Base-by-base conservation (phyloP, 2,329 filamentous ascomycete species). In the Beauveria sp. region DNA sequence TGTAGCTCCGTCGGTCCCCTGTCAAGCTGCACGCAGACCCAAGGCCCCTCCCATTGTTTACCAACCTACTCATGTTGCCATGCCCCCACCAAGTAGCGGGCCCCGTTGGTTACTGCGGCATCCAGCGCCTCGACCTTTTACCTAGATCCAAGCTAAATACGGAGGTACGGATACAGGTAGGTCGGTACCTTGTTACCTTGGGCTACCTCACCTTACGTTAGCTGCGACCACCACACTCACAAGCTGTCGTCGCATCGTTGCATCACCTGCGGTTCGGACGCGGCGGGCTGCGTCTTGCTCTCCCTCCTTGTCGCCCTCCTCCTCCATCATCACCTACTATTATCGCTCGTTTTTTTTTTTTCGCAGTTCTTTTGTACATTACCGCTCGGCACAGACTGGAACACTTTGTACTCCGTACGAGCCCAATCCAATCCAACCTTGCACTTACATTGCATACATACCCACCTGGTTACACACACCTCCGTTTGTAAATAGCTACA, bases 81-180 rank as follows among this genome's bases (percentile, higher is more conserved):
- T 31, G 16, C 38, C 24, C 53, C 52, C 43, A 43, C 60, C 34
- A 38, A 6, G 34, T 52, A 38, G 49, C 49, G 20, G 26, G 60
- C 53, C 61, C 61, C 61, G 61, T 62, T 62, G 61, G 61, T 62
- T 62, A 62, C 61, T 62, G 61, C 61, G 61, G 61, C 61, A 62
- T 52, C 61, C 61, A 62, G 61, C 54, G 53, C 61, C 54, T 62
- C 54, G 38, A 46, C 46, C 46, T 54, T 34, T 24, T 28, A 26
- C 16, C 46, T 22, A 49, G 28, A 46, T 60, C 48, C 58, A 34
- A 53, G 38, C 40, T 10, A 28, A 6, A 24, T 28, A 10, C 16
- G 14, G 22, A 24, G 22, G 22, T 24, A 24, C 22, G 22, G 22
- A 24, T 51, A 51, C 49, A 18, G n/a, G 9, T 2, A 12, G 28